A percentile compares a stretch with the other conserved stretches of the same genome.
phyloP scores from a whole-genome alignment of 805 yeast genomes.

The Groenewaldozyma salmanticensis region DNA sequence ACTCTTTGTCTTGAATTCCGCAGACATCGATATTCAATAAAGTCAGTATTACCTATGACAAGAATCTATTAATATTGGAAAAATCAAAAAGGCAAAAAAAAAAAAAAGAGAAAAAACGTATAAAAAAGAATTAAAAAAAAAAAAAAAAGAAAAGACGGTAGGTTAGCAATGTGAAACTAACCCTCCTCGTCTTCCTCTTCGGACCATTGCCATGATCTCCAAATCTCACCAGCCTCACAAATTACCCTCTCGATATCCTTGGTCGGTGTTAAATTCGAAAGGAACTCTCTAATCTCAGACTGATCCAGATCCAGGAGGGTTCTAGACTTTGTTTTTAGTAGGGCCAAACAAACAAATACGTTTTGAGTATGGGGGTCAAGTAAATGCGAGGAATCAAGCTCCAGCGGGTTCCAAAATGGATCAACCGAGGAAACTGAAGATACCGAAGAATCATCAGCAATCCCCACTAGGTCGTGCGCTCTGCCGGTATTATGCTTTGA shows the following conservation, averaged over 20 bases:
- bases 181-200: constrained; percentile 30
- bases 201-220: constrained; percentile 74
- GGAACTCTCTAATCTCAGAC: constrained; percentile 73
- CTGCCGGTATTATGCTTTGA: constrained; percentile 1
- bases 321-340: constrained; percentile 69
- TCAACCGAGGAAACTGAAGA: no score
- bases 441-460: no score
- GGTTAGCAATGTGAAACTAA: background rate
- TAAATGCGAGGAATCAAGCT: constrained; percentile 17
- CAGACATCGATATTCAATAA: no score
- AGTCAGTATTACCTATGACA: no score
- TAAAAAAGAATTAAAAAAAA: no score
- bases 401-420: constrained; percentile 46
- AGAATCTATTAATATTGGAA: no score
- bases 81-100: no score
- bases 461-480: constrained; percentile 33
- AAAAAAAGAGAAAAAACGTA: no score
- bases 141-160: no score
- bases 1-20: no score
- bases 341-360: constrained; percentile 64
- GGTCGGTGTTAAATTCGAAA: constrained; percentile 41
- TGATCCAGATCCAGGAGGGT: constrained; percentile 81
- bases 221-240: constrained; percentile 72
- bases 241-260: constrained; percentile 67
- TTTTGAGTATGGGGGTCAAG: constrained; percentile 50